Evolutionary conservation across 768 basidiomycete species (phyloP).

Genomic region (Xerocomellus amylosporus): DNA sequence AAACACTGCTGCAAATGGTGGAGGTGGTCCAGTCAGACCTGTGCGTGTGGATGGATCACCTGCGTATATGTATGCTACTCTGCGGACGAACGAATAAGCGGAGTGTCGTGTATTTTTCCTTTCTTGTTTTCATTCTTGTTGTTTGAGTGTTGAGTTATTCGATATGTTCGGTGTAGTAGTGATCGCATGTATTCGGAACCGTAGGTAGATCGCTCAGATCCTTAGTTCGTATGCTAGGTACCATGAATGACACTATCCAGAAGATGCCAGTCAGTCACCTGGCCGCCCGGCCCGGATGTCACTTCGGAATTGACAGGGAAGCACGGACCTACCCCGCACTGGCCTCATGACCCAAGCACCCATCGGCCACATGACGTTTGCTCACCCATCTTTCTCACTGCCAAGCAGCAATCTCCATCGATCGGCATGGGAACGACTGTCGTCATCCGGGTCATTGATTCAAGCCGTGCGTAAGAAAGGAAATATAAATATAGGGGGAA

Average conservation of each 20-base stretch:
- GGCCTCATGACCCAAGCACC: background rate
- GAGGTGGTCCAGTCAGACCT: slow-evolving; percentile 17
- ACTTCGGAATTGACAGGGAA: background rate
- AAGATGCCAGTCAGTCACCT: background rate
- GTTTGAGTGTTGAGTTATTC: slow-evolving; percentile 6
- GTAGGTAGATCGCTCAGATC: background rate
- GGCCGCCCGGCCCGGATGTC: background rate
- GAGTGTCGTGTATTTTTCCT: background rate
- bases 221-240: background rate
- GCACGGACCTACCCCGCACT: background rate
- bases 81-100: slow-evolving; percentile 14
- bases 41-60: slow-evolving; percentile 22
- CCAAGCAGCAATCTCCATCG: background rate
- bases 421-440: background rate
- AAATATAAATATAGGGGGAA: too few relatives aligned
- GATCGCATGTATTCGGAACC: slow-evolving; percentile 3
- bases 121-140: background rate
- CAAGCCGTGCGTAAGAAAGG: too few relatives aligned
- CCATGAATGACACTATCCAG: background rate
- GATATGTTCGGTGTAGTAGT: slow-evolving; percentile 5
- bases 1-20: slow-evolving; percentile 27
- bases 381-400: background rate
- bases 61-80: slow-evolving; percentile 15
- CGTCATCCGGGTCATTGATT: too few relatives aligned
- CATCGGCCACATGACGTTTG: background rate